Evolutionary conservation across 1,139 yeast genomes (phyloP).

Genomic region (Scheffersomyces stambukii): DNA sequence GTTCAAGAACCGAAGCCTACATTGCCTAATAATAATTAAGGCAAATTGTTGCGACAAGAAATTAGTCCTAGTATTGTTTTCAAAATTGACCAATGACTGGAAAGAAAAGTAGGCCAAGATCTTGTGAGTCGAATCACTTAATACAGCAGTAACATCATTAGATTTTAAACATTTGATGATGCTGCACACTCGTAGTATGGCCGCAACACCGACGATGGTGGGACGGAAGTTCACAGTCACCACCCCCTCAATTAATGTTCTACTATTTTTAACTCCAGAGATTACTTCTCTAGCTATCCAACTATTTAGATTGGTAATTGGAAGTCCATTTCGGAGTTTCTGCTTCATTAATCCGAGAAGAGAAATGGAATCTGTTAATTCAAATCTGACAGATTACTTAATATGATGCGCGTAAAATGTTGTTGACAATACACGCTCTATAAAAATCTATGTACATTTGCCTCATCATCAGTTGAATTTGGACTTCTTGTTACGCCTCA

Average conservation of each 20-base stretch:
- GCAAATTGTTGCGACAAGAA: too few relatives aligned
- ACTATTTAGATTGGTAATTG: slow-evolving; percentile 18
- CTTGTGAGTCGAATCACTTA: slow-evolving; percentile 30
- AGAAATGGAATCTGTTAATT: not conserved
- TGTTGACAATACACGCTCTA: not conserved
- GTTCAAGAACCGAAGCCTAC: slow-evolving; percentile 22
- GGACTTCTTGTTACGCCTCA: slow-evolving; percentile 11
- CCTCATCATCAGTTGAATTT: not conserved
- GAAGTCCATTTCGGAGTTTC: too few relatives aligned
- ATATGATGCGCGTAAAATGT: not conserved
- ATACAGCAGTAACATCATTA: slow-evolving; percentile 24
- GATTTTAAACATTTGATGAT: slow-evolving; percentile 15
- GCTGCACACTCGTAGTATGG: slow-evolving; percentile 26
- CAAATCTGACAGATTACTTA: not conserved
- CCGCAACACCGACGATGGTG: slow-evolving; percentile 13
- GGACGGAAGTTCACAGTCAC: slow-evolving; percentile 16
- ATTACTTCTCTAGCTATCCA: slow-evolving; percentile 19
- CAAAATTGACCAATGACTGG: slow-evolving; percentile 24
- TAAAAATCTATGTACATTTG: not conserved
- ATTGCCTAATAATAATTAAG: slow-evolving; percentile 21
- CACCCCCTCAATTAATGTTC: slow-evolving; percentile 11
- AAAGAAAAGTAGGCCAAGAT: slow-evolving; percentile 28
- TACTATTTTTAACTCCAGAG: slow-evolving; percentile 5
- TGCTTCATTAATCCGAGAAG: slow-evolving; percentile 7
- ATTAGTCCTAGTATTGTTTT: slow-evolving; percentile 24